Evolutionary conservation across 148 eudicot species (phyloP), one percentile per base, ranked within the genome.

Genomic region (Spergularia bocconei): DNA sequence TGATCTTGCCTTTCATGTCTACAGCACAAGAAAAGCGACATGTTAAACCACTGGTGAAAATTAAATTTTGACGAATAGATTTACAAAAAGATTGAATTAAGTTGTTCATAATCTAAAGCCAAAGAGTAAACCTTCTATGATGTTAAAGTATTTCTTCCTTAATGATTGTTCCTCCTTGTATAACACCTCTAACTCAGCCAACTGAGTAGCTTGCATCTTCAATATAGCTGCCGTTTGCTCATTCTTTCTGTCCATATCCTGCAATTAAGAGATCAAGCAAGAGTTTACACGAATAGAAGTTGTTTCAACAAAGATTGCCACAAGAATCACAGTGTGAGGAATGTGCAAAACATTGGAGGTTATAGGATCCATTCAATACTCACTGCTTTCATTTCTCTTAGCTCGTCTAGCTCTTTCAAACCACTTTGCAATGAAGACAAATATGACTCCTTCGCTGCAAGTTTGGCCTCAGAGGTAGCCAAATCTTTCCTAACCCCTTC

Each of bases 1-100:
- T 87, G 39, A 96, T 89, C 77, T 96, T 96, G 70, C 99, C 99
- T 80, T 96, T 96, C 99, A 96, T 92, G 80, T 96, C 99, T 96
- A 77, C 64, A 61, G 36, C 38, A 48, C 50, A 67, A 33, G 48
- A 52, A 71, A 71, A 23, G 39, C 29, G 29, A 13, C 50, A 10
- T 1, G 47, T 77, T n/a, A 73, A 70, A 63, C 21, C 39, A n/a
- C 25, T 3, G 29, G 39, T 33, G 1, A 48, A 39, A 44, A 47
- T 3, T 41, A 33, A 57, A 14, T 39, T 41, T 21, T 0, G 21
- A 73, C 17, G 6, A 41, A 58, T 41, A 19, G 38, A 17, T 11
- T 12, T 57, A 2, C 14, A 33, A 29, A 12, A 33, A 62, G 25
- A 21, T 20, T 33, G 25, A 55, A 66, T 25, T 3, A 16, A 41